A percentile compares a stretch with the other conserved stretches of the same genome.
Evolutionary conservation across 257 asterid species (phyloP).

Genomic region (Forsythia suspensa): DNA sequence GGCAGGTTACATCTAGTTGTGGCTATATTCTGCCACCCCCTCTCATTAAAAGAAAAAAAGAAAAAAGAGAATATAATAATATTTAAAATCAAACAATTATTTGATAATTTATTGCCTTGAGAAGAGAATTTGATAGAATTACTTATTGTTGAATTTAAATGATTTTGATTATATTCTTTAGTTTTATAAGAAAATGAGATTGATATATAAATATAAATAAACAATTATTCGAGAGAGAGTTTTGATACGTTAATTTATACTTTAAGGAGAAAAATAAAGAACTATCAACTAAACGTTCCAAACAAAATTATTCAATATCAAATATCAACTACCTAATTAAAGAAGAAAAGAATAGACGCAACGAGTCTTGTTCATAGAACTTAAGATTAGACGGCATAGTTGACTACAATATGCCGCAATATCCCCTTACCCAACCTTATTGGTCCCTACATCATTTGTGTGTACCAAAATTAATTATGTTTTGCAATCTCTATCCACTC

Average conservation of each 20-base stretch:
- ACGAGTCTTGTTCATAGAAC: neutral
- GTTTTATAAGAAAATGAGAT: too few species aligned
- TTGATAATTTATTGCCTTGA: too few species aligned
- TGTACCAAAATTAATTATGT: neutral
- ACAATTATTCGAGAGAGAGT: too few species aligned
- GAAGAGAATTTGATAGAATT: too few species aligned
- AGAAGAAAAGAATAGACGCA: neutral
- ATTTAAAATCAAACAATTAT: neutral
- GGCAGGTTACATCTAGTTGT: neutral
- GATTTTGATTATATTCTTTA: too few species aligned
- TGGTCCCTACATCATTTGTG: neutral
- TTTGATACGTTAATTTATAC: too few species aligned
- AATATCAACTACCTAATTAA: neutral
- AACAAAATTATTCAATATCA: too few species aligned
- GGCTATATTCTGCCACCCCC: neutral
- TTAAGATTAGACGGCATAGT: neutral
- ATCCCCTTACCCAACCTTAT: neutral
- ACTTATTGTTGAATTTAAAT: too few species aligned
- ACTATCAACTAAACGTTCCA: too few species aligned
- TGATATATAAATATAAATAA: too few species aligned
- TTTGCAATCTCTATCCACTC: neutral
- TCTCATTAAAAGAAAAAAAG: too few species aligned
- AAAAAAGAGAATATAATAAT: neutral
- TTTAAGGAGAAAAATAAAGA: too few species aligned
- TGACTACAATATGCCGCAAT: neutral